Evolutionary conservation across 2,329 filamentous ascomycete genomes (phyloP), one percentile per base, ranked within the genome.

Genomic region (Cryoendolithus antarcticus): DNA sequence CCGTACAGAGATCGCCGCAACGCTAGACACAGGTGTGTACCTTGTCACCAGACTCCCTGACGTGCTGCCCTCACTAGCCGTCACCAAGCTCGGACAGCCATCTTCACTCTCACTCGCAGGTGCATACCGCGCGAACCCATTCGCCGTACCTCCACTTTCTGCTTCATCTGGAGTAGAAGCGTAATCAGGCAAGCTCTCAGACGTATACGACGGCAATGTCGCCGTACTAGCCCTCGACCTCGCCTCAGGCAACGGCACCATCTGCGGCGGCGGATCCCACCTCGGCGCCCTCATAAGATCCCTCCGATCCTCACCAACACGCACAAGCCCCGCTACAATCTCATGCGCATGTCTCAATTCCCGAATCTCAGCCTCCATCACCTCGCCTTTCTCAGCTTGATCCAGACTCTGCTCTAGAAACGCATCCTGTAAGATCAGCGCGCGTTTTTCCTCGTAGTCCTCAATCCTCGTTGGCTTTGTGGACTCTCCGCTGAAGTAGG

Each of bases 361-460:
- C 9, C 66, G 55, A 30, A 76, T 72, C 42, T 71, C 66, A 21
- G 61, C 58, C 42, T 66, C 60, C 60, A 70, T 64, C 10, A 60
- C 53, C 30, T 57, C 50, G 33, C 55, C 54, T 33, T 54, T 54
- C 32, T 63, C 60, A 35, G 69, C 66, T 3, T 65, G 55, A n/a
- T 65, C 51, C 21, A 50, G 53, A 37, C 72, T 66, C 27, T 47
- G 47, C 36, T 56, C 55, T 8, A 55, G 41, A 35, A 54, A 54
- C 7, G 57, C 56, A 13, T 57, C 57, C 39, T 64, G 59, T 3
- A 64, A 51, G 32, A 71, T 66, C 32, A 70, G 56, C 3, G 62
- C 59, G 24, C 64, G 60, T 52, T 72, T 72, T 50, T 74, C 70
- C 41, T 72, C 69, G 47, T 71, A 67, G 44, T 69, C 61, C 52